Base-by-base conservation (phyloP, 2,329 filamentous ascomycete species). In the Colletotrichum horii region DNA sequence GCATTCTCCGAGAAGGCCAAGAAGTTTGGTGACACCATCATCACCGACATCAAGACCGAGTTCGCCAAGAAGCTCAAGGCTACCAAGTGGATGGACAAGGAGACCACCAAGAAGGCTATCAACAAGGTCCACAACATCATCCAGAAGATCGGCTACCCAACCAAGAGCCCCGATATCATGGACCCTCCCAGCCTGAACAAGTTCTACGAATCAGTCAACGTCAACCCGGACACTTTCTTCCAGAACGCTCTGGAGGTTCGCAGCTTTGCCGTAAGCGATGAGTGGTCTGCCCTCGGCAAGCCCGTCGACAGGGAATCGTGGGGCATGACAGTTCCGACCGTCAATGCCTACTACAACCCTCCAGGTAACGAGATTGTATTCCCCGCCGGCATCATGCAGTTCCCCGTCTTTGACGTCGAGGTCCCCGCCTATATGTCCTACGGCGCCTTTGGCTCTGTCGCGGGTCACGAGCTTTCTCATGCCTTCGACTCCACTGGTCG, bases 381-480 rank as follows among this genome's bases (percentile, higher is more conserved):
- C 81, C 92, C 91, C 1, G 92, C 92, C 1, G 93, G 92, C 0
- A 93, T 94, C 72, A 92, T 94, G 89, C 93, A 94, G 80, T 89
- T 90, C 4, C 93, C 93, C 1, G 85, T 92, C 3, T 94, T 94
- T 79, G 90, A 93, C 74, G 88, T 90, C 14, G 84, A 89, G 7
- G 87, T 93, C 1, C 93, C 93, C 0, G 84, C 89, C 28, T 95
- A 94, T 78, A 83, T 94, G 48, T 89, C 89, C 12, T 95, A 94
- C 80, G 93, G 93, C n/a, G 91, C 90, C 1, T 93, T 94, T 80
- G 93, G 93, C 1, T 88, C 91, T 2, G 89, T 94, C 4, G 91
- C 90, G 11, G 93, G 93, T 3, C 93, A 95, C 79, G 93, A 94
- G 81, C 87, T 95, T 9, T 92, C 91, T 5, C 93, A 95, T 78